Conservation (phyloP, 805 yeast species). For the Candida palmyrensis region DNA sequence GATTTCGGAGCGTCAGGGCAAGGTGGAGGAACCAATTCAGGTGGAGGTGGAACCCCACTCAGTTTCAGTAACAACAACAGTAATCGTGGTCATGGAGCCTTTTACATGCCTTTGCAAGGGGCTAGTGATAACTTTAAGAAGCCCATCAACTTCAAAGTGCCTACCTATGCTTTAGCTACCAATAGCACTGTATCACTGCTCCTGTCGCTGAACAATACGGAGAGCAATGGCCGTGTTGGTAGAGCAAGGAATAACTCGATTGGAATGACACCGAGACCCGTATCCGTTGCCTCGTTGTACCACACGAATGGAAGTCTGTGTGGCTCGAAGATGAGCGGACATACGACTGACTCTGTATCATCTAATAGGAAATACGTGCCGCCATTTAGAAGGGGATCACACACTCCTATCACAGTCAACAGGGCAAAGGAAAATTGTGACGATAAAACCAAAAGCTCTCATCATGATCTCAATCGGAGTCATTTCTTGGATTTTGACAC, state of each 20-base stretch:
- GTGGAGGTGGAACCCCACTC: not conserved
- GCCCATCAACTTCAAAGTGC: conserved; percentile 4
- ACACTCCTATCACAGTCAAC: conserved; percentile 8
- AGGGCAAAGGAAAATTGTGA: conserved; percentile 5
- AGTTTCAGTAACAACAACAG: not conserved
- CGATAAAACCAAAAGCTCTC: conserved; percentile 4
- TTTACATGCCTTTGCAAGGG: too few species aligned
- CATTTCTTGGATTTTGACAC: conserved; percentile 4
- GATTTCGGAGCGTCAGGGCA: conserved; percentile 20
- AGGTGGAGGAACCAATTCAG: too few species aligned
- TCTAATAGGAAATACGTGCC: conserved; percentile 60
- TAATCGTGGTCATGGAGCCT: not conserved
- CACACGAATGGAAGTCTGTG: too few species aligned
- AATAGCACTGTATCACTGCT: too few species aligned
- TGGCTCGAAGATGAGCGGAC: too few species aligned
- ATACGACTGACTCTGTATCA: not conserved
- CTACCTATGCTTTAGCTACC: conserved; percentile 4
- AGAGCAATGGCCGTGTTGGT: conserved; percentile 1
- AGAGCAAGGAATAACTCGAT: conserved; percentile 2
- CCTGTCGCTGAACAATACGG: too few species aligned
- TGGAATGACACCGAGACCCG: conserved; percentile 1
- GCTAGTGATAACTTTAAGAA: conserved; percentile 1
- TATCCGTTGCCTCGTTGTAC: too few species aligned
- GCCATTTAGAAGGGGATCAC: conserved; percentile 60
- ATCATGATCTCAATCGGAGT: conserved; percentile 3